Evolutionary conservation across 768 basidiomycete species (phyloP), one percentile per base, ranked within the genome.

Genomic region (Leccinum pellstonianum): DNA sequence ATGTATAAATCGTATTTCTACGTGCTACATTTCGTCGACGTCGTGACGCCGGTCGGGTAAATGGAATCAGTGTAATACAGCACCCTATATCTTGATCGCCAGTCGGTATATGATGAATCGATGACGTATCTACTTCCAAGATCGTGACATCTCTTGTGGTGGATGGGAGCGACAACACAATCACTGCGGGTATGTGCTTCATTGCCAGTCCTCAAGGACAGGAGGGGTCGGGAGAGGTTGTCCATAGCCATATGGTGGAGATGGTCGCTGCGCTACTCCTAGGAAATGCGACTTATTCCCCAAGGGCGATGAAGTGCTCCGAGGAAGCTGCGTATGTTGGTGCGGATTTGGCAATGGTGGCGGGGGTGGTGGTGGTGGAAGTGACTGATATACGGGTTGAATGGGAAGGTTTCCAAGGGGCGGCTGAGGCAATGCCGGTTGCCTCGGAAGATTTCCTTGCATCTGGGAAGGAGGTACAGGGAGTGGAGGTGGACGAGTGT

Each of bases 381-480:
- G 25, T 49, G 48, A 70, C 57, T 68, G 77, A 59, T 70, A 76
- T 19, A 74, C 69, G 19, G 76, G 73, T 23, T 81, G 80, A n/a
- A 75, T 58, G 54, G 77, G 74, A 52, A 77, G 77, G 56, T 80
- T 80, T 56, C 73, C 74, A 23, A 75, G 63, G 12, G 80, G 84
- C 25, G 80, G 82, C 33, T 79, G 79, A 54, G 83, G 85, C 21
- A 87, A 74, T 64, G 80, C 79, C 8, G 81, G 76, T 38, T 77
- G 79, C 52, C 82, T 73, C n/a, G 77, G 70, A 11, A 70, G 61
- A 48, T 62, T 68, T 29, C 62, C 65, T 61, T 68, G 64, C 55
- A 60, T 46, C 47, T 67, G 74, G 15, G 48, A 59, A 19, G 72
- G 60, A 52, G 73, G 75, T 15, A 65, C 57, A 21, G 73, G 71